phyloP scores from a whole-genome alignment of 257 asterid genomes.

The Ilex asprella region DNA sequence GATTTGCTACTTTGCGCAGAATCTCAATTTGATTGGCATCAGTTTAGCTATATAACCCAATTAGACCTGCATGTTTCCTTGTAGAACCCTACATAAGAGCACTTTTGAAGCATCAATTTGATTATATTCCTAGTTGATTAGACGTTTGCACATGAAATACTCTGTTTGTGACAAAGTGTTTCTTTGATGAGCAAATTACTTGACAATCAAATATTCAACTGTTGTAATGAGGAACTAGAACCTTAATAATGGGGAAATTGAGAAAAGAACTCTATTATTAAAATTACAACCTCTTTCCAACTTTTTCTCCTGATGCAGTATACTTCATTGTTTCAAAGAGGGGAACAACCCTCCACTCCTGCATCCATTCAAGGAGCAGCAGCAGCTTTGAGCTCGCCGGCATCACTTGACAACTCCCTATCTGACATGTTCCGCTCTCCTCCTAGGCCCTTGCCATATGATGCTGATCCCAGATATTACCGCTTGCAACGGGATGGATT shows the following conservation, averaged over 20 bases:
- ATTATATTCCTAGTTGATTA: too few relatives aligned
- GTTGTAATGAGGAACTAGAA: neutral
- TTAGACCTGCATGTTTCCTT: too few relatives aligned
- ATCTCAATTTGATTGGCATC: too few relatives aligned
- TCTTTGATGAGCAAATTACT: neutral
- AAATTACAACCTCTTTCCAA: neutral
- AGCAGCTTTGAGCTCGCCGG: conserved; percentile 45
- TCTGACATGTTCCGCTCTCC: conserved; percentile 81
- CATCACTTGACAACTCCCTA: conserved; percentile 64
- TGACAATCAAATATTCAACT: neutral
- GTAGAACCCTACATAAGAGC: too few relatives aligned
- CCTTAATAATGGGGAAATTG: neutral
- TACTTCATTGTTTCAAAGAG: conserved; percentile 62
- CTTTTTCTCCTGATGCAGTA: conserved; percentile 44
- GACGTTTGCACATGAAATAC: too few relatives aligned
- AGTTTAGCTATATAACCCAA: too few relatives aligned
- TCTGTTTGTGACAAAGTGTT: neutral
- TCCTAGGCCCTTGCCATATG: conserved; percentile 93
- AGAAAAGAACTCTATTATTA: too few relatives aligned
- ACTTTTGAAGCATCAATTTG: too few relatives aligned
- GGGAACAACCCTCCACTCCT: conserved; percentile 46
- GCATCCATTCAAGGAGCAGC: conserved; percentile 49
- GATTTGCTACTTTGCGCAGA: too few relatives aligned
- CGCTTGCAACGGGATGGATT: conserved; percentile 67
- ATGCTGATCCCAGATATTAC: conserved; percentile 68